Percentiles rank a stretch among this genome's conserved stretches.
These are phyloP conservation scores for Stropharia rugosoannulata DNA, from an alignment of 768 basidiomycete genomes.

Conservation along the genomic window DNA sequence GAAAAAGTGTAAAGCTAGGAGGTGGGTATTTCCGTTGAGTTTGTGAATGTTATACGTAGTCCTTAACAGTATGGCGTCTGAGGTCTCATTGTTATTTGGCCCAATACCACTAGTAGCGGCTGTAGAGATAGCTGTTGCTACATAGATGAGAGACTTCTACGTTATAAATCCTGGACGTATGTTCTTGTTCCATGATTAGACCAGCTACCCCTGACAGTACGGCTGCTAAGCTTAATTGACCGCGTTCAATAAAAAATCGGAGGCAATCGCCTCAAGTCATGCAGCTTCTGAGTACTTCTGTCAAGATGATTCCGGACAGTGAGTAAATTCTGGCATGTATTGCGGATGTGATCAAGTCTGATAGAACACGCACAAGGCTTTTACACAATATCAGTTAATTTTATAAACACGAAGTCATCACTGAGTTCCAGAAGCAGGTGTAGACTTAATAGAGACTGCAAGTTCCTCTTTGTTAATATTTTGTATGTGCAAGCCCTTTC, in stretches of 20 bases:
- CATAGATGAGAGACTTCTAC: constrained; percentile 50
- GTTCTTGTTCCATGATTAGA: constrained; percentile 13
- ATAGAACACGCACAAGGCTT: constrained; percentile 31
- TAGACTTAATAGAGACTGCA: too few species aligned
- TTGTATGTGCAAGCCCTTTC: too few species aligned
- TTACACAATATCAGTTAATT: constrained; percentile 37
- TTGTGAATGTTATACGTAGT: background rate
- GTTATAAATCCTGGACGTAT: constrained; percentile 57
- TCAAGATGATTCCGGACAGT: constrained; percentile 57
- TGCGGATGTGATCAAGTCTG: background rate
- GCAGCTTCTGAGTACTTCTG: constrained; percentile 50
- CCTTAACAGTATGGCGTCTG: constrained; percentile 45
- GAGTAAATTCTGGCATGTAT: constrained; percentile 6
- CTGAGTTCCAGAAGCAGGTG: constrained; percentile 44
- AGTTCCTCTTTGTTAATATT: too few species aligned
- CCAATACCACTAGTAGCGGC: constrained; percentile 34
- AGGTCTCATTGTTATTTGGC: constrained; percentile 48
- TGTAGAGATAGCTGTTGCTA: constrained; percentile 44
- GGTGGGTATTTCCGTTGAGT: constrained; percentile 28
- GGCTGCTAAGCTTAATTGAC: constrained; percentile 35
- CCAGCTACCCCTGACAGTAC: background rate
- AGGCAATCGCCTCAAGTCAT: constrained; percentile 36
- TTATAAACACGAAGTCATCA: constrained; percentile 39
- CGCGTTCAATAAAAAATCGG: constrained; percentile 36
- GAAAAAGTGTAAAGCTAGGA: constrained; percentile 44